Evolutionary conservation across 257 asterid genomes (phyloP), one percentile per base, ranked within the genome.

Genomic region (Plantago major): DNA sequence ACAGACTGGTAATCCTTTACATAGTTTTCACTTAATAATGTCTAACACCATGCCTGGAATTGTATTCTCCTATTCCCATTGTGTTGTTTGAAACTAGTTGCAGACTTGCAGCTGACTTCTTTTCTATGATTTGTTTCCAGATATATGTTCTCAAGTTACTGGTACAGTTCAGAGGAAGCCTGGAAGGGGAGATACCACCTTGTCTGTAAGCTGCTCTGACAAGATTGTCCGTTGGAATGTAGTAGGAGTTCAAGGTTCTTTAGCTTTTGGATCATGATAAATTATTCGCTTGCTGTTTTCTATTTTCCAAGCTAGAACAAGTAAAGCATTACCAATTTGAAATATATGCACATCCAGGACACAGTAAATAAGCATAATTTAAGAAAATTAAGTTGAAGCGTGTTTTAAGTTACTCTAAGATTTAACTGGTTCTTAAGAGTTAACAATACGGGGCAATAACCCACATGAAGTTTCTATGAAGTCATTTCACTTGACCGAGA

Each of bases 141-240:
- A 65, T 46, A 71, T 56, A 65, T 57, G 56, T 71, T 52, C 75
- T 69, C 67, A 65, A 61, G 75, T 58, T 48, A 63, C 68, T 53
- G 84, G 99, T 60, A 81, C 89, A 28, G 96, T 86, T 74, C 85
- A 78, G 66, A 82, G 96, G 84, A 92, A 86, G 76, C 99, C 99
- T 53, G 99, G 99, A 11, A 93, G 96, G 69, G 99, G 99, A 55
- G 95, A 92, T 72, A 77, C 95, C 42, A 89, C 99, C 49, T 77
- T 86, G 80, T 89, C 99, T 4, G 95, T 89, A 40, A 89, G 99
- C 88, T 92, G 97, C 83, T 86, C 96, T 71, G 97, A 92, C 71
- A 92, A 92, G 86, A 89, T 92, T 78, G 95, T 94, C 49, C 93
- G 94, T 5, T 86, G 99, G 99, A 89, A 85, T 66, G 87, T 84